Percentiles rank a stretch among this genome's conserved stretches.
phyloP scores from a whole-genome alignment of 1,284 basidiomycete species.

The Peniophora sp. region DNA sequence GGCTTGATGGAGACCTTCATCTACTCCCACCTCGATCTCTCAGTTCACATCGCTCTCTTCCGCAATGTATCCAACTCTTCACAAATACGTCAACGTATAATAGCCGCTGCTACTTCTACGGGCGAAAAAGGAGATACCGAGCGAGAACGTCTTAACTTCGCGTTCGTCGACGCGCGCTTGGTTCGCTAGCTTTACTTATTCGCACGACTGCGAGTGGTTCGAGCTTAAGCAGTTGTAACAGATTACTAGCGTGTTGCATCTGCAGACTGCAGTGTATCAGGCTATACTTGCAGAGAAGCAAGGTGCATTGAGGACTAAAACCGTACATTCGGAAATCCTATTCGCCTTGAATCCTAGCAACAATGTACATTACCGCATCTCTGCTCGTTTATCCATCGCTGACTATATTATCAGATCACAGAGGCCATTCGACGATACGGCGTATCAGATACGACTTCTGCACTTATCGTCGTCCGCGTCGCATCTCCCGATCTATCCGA shows the following conservation, averaged over 20 bases:
- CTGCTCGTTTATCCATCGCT: not conserved
- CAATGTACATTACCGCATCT: constrained; percentile 45
- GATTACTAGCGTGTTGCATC: constrained; percentile 70
- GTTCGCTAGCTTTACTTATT: constrained; percentile 20
- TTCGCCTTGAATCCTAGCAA: constrained; percentile 80
- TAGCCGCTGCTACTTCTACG: constrained; percentile 54
- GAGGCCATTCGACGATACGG: constrained; percentile 84
- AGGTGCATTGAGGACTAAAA: constrained; percentile 59
- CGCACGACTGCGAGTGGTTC: not conserved
- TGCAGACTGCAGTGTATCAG: constrained; percentile 77
- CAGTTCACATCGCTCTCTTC: constrained; percentile 64
- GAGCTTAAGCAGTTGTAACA: constrained; percentile 20
- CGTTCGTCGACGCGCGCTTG: constrained; percentile 77
- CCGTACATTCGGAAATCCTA: constrained; percentile 81
- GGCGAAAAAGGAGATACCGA: constrained; percentile 61
- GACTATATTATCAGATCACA: constrained; percentile 56
- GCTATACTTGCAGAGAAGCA: constrained; percentile 67
- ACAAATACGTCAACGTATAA: constrained; percentile 54
- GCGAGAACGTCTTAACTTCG: constrained; percentile 74
- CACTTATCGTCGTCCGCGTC: constrained; percentile 72
- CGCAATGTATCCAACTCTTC: constrained; percentile 56
- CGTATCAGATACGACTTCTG: constrained; percentile 56
- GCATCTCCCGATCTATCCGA: constrained; percentile 29
- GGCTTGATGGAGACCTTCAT: constrained; percentile 41
- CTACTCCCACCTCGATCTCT: constrained; percentile 43